Conservation (phyloP, 2,329 filamentous ascomycete species). For the Epichloe aotearoae region DNA sequence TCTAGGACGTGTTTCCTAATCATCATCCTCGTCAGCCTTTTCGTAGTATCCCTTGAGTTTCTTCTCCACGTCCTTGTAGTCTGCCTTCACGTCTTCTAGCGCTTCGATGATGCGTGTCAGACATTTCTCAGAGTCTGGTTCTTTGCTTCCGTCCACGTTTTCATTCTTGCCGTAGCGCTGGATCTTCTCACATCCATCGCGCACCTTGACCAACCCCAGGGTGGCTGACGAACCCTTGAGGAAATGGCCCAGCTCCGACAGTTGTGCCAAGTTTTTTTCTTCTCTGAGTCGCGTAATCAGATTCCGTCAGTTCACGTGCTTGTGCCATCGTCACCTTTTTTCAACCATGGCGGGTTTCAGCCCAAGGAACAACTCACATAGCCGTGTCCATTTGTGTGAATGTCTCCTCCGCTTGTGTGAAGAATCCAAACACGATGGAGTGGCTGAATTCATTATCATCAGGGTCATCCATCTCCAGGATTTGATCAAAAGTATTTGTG, state of each 20-base stretch:
- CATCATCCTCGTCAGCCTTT: conserved; percentile 10
- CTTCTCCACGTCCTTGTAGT: conserved; percentile 61
- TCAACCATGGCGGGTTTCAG: neutral
- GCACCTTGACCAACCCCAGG: conserved; percentile 78
- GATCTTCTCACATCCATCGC: conserved; percentile 91
- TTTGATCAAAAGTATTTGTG: conserved; percentile 72
- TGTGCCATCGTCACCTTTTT: neutral
- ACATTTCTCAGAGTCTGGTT: conserved; percentile 53
- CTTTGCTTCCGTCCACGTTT: conserved; percentile 59
- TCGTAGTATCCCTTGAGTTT: conserved; percentile 56
- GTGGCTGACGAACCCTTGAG: conserved; percentile 95
- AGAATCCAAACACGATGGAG: conserved; percentile 83
- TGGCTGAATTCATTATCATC: conserved; percentile 76
- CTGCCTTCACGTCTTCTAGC: conserved; percentile 57
- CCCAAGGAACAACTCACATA: conserved; percentile 54
- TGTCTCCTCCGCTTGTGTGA: conserved; percentile 77
- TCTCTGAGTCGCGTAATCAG: conserved; percentile 33
- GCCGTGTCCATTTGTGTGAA: conserved; percentile 72
- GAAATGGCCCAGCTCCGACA: conserved; percentile 85
- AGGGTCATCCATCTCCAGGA: conserved; percentile 96
- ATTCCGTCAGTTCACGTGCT: neutral
- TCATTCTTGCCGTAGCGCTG: conserved; percentile 80
- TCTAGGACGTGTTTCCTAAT: conserved; percentile 5
- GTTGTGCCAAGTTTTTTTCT: conserved; percentile 52
- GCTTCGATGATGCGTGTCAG: conserved; percentile 58